Base-by-base conservation (phyloP, 2,329 filamentous ascomycete genomes). In the Pseudopyrenochaeta lycopersici region DNA sequence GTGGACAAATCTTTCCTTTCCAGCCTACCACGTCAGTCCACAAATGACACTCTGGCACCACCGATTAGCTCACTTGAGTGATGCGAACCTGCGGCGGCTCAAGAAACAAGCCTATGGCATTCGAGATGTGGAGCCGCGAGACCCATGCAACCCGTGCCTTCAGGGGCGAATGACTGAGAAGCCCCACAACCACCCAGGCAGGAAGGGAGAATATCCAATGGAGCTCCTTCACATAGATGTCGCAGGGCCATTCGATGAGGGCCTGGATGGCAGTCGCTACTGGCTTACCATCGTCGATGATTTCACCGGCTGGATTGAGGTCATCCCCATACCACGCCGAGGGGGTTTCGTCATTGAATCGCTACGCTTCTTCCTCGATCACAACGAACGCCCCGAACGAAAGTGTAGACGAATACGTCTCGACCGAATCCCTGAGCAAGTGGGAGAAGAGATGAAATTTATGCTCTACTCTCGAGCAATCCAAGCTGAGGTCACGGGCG, bases 281-380 rank as follows among this genome's bases (percentile, higher is more conserved):
- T 60, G 54, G 56, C 47, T 59, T 18, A 53, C 52, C 23, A 56
- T 59, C 38, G 46, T 52, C 20, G 48, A 59, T 17, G 53, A 59
- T 36, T 56, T 2, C 2, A 59, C 53, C 41, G 44, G 46, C 7
- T 54, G 41, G 40, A 38, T 55, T 14, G 42, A 47, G 27, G 32
- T 52, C 30, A 56, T 56, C 4, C 52, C 49, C 17, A 52, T 56
- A 43, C 23, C 23, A 29, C 21, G 29, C 2, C 4, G 46, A 21
- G 10, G 27, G 39, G 39, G 39, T 27, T 42, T 27, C 27, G 18
- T 42, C 7, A 38, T 46, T 6, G 31, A 46, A 31, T 46, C 43
- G 43, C 30, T 46, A 12, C 27, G 43, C 18, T 46, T 46, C 43
- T 46, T 46, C 18, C 46, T 49, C 35, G 46, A 49, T 27, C 44